phyloP scores from a whole-genome alignment of 1,284 basidiomycete genomes.

The Apiotrichum siamense region DNA sequence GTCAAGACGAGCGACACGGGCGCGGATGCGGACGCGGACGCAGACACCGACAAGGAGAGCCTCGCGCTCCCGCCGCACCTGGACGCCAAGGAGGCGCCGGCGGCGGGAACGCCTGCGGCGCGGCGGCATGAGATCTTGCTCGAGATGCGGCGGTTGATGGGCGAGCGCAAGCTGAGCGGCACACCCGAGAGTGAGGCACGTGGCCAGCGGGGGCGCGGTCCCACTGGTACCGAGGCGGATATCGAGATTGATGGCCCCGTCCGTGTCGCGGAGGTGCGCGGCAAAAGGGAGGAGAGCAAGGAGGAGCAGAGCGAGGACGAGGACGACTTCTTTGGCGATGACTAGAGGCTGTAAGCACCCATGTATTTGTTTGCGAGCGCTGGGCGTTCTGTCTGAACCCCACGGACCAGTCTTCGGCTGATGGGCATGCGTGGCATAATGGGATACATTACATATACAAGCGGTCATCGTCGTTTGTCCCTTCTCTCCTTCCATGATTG shows the following conservation, averaged over 20 bases:
- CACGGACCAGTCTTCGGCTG: too few relatives aligned
- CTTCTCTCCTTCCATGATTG: too few relatives aligned
- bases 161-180: constrained; percentile 54
- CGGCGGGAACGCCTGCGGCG: constrained; percentile 51
- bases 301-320: background rate
- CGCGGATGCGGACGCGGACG: constrained; percentile 10
- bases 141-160: constrained; percentile 62
- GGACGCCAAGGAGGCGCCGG: constrained; percentile 46
- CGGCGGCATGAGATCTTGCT: constrained; percentile 59
- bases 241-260: constrained; percentile 1
- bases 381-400: too few relatives aligned
- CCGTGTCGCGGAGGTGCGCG: constrained; percentile 14
- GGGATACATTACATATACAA: too few relatives aligned
- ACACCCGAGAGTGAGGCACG: constrained; percentile 56
- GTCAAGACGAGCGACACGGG: background rate
- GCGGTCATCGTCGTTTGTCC: too few relatives aligned
- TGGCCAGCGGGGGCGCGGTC: constrained; percentile 1
- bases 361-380: too few relatives aligned
- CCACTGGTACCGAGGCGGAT: background rate
- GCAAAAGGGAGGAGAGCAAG: constrained; percentile 12
- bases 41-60: constrained; percentile 20
- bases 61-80: constrained; percentile 49
- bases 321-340: constrained; percentile 55
- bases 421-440: too few relatives aligned
- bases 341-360: too few relatives aligned